Percentiles rank a stretch among this genome's conserved stretches.
Evolutionary conservation across 2,329 filamentous ascomycete genomes (phyloP).

Genomic region (Ophiostoma novo-ulmi): DNA sequence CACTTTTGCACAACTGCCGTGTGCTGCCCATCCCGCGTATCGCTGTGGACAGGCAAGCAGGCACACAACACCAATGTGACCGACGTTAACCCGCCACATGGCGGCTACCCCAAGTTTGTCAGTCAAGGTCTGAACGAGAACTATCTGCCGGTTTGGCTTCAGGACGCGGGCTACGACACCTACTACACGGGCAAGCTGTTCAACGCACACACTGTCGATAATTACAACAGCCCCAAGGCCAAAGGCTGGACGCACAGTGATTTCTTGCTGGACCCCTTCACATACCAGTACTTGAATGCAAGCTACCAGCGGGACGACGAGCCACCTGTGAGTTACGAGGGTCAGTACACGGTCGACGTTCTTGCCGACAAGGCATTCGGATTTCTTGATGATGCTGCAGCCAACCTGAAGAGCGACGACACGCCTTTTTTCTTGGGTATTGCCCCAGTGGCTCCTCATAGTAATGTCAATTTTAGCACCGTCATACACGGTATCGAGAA

Average conservation of each 20-base stretch:
- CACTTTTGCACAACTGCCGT: constrained; percentile 64
- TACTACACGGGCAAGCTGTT: constrained; percentile 71
- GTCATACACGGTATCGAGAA: not conserved
- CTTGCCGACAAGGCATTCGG: constrained; percentile 54
- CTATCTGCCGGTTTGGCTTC: constrained; percentile 67
- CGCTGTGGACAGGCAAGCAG: constrained; percentile 59
- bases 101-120: constrained; percentile 63
- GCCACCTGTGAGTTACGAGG: constrained; percentile 50
- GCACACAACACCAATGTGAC: constrained; percentile 70
- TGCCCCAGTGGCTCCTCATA: not conserved
- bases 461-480: not conserved
- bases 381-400: constrained; percentile 57
- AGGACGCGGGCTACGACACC: constrained; percentile 61
- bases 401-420: constrained; percentile 29
- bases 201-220: constrained; percentile 57
- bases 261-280: constrained; percentile 56
- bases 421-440: not conserved
- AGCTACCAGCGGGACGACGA: constrained; percentile 54
- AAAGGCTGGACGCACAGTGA: constrained; percentile 55
- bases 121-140: constrained; percentile 59
- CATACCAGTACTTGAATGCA: constrained; percentile 59
- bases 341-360: constrained; percentile 53
- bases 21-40: constrained; percentile 64
- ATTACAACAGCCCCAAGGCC: constrained; percentile 55
- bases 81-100: constrained; percentile 50